Percentiles rank a stretch among this genome's conserved stretches.
Evolutionary conservation across 495 filamentous ascomycete genomes (phyloP).

Genomic region (Cenococcum geophilum): DNA sequence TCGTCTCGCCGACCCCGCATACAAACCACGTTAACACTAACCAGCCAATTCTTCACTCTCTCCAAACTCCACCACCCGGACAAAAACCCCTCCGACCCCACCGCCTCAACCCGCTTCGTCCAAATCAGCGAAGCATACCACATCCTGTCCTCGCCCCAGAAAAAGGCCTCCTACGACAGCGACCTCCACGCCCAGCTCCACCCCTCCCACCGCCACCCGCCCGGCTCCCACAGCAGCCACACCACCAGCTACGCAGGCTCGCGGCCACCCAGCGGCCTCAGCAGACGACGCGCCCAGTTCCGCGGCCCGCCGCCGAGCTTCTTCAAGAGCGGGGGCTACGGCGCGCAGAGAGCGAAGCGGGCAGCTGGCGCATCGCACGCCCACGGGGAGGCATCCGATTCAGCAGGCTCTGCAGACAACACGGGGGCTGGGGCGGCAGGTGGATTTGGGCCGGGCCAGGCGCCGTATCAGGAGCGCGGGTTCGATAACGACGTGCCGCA

Average conservation of each 20-base stretch:
- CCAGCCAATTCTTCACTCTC: conserved; percentile 74
- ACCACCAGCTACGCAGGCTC: conserved; percentile 28
- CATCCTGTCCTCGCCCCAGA: conserved; percentile 57
- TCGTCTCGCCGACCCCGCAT: not conserved
- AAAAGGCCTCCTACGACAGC: conserved; percentile 76
- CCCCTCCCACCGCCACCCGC: conserved; percentile 31
- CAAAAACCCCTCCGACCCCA: conserved; percentile 70
- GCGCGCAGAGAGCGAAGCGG: conserved; percentile 47
- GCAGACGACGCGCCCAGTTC: conserved; percentile 65
- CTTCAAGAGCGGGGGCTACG: conserved; percentile 72
- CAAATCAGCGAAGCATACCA: conserved; percentile 82
- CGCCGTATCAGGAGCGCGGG: too few relatives aligned
- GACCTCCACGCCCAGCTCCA: conserved; percentile 43
- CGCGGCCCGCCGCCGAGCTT: conserved; percentile 85
- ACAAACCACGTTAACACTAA: not conserved
- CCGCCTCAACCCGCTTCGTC: conserved; percentile 72
- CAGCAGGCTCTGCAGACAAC: conserved; percentile 11
- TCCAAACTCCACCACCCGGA: conserved; percentile 94
- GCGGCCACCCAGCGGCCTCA: conserved; percentile 58
- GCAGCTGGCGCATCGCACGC: conserved; percentile 1
- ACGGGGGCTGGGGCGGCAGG: too few relatives aligned
- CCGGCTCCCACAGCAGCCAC: conserved; percentile 13
- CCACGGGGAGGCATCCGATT: conserved; percentile 11
- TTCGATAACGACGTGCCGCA: conserved; percentile 51
- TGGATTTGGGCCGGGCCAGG: conserved; percentile 43